A percentile compares a stretch with the other conserved stretches of the same genome.
These are phyloP conservation scores for Sequoiadendron giganteum DNA, from an alignment of 75 land plant genomes.

Conservation along the genomic window DNA sequence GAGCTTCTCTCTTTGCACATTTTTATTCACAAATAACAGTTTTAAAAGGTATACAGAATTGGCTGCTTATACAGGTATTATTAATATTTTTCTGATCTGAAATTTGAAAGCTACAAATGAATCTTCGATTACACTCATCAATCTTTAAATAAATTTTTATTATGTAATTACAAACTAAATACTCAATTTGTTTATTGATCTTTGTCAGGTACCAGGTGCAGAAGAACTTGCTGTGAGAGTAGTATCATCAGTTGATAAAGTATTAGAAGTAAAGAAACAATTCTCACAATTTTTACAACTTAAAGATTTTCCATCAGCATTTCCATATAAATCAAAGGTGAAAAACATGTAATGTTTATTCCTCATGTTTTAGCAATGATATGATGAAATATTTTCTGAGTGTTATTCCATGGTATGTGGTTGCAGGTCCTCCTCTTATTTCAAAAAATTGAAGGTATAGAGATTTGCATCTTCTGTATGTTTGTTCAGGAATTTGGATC, in stretches of 20 bases:
- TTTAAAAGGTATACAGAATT: background rate
- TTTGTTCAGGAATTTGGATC: constrained; percentile 98
- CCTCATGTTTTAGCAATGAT: background rate
- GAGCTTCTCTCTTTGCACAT: background rate
- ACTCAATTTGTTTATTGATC: background rate
- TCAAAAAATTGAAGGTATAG: constrained; percentile 98
- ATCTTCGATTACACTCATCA: background rate
- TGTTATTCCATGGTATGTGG: background rate
- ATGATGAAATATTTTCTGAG: background rate
- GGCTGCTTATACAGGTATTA: background rate
- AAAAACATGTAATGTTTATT: constrained; percentile 8
- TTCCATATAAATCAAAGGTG: constrained; percentile 87
- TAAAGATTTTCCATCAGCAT: constrained; percentile 86
- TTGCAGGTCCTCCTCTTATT: constrained; percentile 81
- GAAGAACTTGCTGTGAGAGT: constrained; percentile 86
- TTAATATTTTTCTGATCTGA: background rate
- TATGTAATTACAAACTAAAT: constrained; percentile 42
- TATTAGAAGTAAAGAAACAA: constrained; percentile 84
- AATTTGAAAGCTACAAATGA: background rate
- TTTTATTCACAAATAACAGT: background rate
- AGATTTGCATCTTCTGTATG: constrained; percentile 97
- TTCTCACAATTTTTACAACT: constrained; percentile 87
- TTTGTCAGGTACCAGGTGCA: constrained; percentile 73
- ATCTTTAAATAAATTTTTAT: background rate
- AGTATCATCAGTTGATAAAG: constrained; percentile 94